A percentile compares a stretch with the other conserved stretches of the same genome.
phyloP scores from a whole-genome alignment of 2,329 filamentous ascomycete species.

The Nemania diffusa region DNA sequence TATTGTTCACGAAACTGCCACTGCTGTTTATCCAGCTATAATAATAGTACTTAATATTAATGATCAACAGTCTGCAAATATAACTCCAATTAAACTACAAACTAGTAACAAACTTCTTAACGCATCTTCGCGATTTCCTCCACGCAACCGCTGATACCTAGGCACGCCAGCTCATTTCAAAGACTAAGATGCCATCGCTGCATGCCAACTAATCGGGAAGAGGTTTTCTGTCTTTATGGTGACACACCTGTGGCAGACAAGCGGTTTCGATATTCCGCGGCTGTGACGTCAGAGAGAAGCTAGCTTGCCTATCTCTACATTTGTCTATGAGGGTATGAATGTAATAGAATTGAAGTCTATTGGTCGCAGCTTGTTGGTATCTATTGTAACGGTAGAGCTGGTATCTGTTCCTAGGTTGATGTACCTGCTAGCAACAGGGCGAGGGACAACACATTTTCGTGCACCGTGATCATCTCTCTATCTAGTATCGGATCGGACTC shows the following conservation, averaged over 20 bases:
- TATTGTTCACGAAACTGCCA: too few relatives aligned
- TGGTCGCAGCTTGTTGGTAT: slow-evolving; percentile 32
- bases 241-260: slow-evolving; percentile 30
- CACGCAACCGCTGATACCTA: too few relatives aligned
- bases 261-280: too few relatives aligned
- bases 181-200: slow-evolving; percentile 35
- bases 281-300: too few relatives aligned
- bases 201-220: slow-evolving; percentile 33
- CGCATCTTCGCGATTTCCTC: too few relatives aligned
- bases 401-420: background rate
- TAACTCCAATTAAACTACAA: too few relatives aligned
- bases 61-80: too few relatives aligned
- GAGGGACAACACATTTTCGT: background rate
- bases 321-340: slow-evolving; percentile 43
- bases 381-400: too few relatives aligned
- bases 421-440: background rate
- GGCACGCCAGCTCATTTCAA: slow-evolving; percentile 37
- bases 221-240: slow-evolving; percentile 34
- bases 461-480: background rate
- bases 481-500: background rate
- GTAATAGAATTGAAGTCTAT: slow-evolving; percentile 47
- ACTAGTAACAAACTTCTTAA: too few relatives aligned
- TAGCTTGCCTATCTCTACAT: slow-evolving; percentile 44
- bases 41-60: too few relatives aligned
- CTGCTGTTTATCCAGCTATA: too few relatives aligned